These are phyloP conservation scores for Hericium erinaceus DNA, from an alignment of 768 basidiomycete species.

Conservation along the genomic window DNA sequence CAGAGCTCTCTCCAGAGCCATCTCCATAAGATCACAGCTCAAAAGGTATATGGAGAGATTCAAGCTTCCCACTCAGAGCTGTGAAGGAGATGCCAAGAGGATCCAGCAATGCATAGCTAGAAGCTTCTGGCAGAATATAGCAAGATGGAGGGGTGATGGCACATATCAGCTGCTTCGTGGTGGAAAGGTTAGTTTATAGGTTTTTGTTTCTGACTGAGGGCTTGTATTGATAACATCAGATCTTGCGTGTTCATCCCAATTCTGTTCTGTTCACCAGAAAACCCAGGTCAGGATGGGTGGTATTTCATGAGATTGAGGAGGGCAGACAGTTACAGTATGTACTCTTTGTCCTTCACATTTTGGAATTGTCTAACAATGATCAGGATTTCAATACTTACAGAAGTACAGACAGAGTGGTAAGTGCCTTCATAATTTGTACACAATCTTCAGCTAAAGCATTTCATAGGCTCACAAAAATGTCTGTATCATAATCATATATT, in stretches of 20 bases:
- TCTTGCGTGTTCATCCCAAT: constrained; percentile 84
- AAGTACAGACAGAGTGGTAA: not conserved
- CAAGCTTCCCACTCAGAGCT: constrained; percentile 71
- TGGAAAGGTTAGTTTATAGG: constrained; percentile 50
- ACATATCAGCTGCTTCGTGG: constrained; percentile 87
- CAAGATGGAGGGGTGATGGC: constrained; percentile 85
- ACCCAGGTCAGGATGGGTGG: constrained; percentile 84
- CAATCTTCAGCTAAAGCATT: too few relatives aligned
- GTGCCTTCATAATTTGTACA: not conserved
- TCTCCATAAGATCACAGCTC: constrained; percentile 91
- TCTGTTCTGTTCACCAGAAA: constrained; percentile 92
- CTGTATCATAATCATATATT: too few relatives aligned
- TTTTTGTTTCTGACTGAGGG: too few relatives aligned
- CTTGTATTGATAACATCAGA: constrained; percentile 31
- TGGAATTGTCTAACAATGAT: not conserved
- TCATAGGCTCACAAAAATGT: too few relatives aligned
- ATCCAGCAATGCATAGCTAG: constrained; percentile 84
- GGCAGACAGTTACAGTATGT: constrained; percentile 84
- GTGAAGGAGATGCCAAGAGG: constrained; percentile 78
- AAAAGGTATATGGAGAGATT: constrained; percentile 94
- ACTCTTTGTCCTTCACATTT: not conserved
- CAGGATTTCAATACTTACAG: not conserved
- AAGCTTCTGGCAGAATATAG: constrained; percentile 92
- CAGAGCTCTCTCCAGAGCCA: constrained; percentile 85
- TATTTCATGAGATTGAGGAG: constrained; percentile 94